Percentiles rank a stretch among this genome's conserved stretches.
Conservation (phyloP, 2,329 filamentous ascomycete genomes). For the Aspergillus sergii region DNA sequence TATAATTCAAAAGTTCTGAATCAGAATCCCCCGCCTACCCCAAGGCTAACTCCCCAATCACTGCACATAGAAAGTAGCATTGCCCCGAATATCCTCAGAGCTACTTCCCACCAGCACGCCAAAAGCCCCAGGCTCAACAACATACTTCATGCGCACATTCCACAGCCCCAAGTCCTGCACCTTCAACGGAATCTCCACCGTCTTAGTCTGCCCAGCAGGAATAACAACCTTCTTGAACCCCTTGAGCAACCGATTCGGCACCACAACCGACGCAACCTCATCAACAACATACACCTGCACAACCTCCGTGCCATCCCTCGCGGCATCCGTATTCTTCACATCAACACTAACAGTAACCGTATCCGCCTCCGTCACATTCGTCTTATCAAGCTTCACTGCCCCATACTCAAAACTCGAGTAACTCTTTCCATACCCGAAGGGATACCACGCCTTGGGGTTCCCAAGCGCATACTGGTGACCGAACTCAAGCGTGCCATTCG, state of each 20-base stretch:
- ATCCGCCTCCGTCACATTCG: constrained; percentile 55
- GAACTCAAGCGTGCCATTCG: constrained; percentile 65
- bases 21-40: background rate
- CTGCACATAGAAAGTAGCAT: constrained; percentile 34
- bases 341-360: constrained; percentile 62
- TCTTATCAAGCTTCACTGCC: constrained; percentile 30
- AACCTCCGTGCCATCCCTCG: constrained; percentile 64
- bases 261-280: constrained; percentile 62
- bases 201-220: constrained; percentile 61
- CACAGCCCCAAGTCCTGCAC: constrained; percentile 58
- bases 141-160: constrained; percentile 67
- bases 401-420: constrained; percentile 66
- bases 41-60: background rate
- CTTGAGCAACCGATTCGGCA: constrained; percentile 66
- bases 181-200: constrained; percentile 54
- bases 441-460: constrained; percentile 62
- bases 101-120: constrained; percentile 61
- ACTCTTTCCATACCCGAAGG: constrained; percentile 68
- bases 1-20: background rate
- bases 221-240: constrained; percentile 69
- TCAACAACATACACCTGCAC: constrained; percentile 70
- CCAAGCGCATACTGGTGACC: constrained; percentile 67
- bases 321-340: constrained; percentile 59
- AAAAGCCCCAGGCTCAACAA: constrained; percentile 73
- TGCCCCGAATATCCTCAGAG: constrained; percentile 38